These are phyloP conservation scores for Alloascoidea africana DNA, from an alignment of 805 yeast genomes.

Conservation along the genomic window DNA sequence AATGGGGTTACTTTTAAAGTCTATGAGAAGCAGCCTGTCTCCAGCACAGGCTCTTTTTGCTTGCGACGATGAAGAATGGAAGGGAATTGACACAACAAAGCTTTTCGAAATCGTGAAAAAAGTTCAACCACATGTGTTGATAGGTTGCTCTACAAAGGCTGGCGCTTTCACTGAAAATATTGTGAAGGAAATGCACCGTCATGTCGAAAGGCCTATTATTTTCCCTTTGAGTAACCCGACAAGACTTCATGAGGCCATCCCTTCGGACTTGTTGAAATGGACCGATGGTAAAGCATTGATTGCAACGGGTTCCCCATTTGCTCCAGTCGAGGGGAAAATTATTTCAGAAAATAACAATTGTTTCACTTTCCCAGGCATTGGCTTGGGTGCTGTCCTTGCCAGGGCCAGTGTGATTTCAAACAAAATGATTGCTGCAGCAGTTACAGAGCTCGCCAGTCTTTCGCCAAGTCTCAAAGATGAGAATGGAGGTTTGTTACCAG, in stretches of 20 bases:
- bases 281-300: slow-evolving; percentile 82
- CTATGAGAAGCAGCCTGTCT: slow-evolving; percentile 38
- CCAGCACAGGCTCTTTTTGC: slow-evolving; percentile 61
- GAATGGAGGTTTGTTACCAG: slow-evolving; percentile 65
- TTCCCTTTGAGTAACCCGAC: slow-evolving; percentile 97
- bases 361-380: slow-evolving; percentile 96
- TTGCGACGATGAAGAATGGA: slow-evolving; percentile 60
- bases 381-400: slow-evolving; percentile 84
- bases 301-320: slow-evolving; percentile 98
- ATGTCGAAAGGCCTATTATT: slow-evolving; percentile 77
- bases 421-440: slow-evolving; percentile 92
- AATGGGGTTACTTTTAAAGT: slow-evolving; percentile 58
- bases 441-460: slow-evolving; percentile 72
- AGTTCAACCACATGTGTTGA: slow-evolving; percentile 73
- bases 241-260: slow-evolving; percentile 86
- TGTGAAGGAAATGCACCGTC: slow-evolving; percentile 77
- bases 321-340: slow-evolving; percentile 76
- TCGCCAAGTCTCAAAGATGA: slow-evolving; percentile 72
- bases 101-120: slow-evolving; percentile 51
- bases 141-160: slow-evolving; percentile 93
- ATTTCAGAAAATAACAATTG: slow-evolving; percentile 95
- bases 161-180: slow-evolving; percentile 86
- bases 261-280: slow-evolving; percentile 84
- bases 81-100: slow-evolving; percentile 53
- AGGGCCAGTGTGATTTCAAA: slow-evolving; percentile 75